Evolutionary conservation across 352 stramenopile genomes (phyloP), one percentile per base, ranked within the genome.

Genomic region (Plasmopara halstedii): DNA sequence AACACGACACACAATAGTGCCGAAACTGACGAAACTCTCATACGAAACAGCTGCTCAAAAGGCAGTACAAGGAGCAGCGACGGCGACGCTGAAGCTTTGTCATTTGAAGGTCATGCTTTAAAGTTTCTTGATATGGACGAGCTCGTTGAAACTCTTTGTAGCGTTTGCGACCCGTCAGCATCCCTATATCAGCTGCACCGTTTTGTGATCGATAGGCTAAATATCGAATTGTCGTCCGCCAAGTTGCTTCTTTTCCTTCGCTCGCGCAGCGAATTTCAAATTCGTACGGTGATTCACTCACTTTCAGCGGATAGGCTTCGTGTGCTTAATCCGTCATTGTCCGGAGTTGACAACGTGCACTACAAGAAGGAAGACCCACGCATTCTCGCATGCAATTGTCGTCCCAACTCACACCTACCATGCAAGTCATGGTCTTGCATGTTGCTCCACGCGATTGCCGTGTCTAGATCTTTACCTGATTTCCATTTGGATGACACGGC

Each of bases 101-200:
- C 25, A 11, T 5, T 29, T 29, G 25, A 10, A 11, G 25, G 11
- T 29, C 25, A 6, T 17, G 48, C 15, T 33, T 51, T 41, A 26
- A 37, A 20, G 38, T 52, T 13, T 15, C 61, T 66, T 11, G 67
- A 78, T 36, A 54, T 53, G 17, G 56, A 75, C n/a, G 45, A 45
- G 2, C 42, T 82, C 8, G 39, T 60, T 2, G 26, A 65, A 4
- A 53, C 57, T 18, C 60, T 88, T 1, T 45, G 64, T 0, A 10
- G 17, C 2, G 42, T 69, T 11, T 85, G 77, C 42, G 50, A 67
- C 11, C 77, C 74, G 23, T 80, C 70, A 10, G 62, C 73, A 6
- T 87, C 77, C 26, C 50, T 89, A 0, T 85, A 74, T 36, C 66
- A 57, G 4, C 45, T 89, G 25, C 70, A 85, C 29, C 72, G 72